Evolutionary conservation across 352 stramenopile species (phyloP), one percentile per base, ranked within the genome.

Genomic region (Phytophthora pistaciae): DNA sequence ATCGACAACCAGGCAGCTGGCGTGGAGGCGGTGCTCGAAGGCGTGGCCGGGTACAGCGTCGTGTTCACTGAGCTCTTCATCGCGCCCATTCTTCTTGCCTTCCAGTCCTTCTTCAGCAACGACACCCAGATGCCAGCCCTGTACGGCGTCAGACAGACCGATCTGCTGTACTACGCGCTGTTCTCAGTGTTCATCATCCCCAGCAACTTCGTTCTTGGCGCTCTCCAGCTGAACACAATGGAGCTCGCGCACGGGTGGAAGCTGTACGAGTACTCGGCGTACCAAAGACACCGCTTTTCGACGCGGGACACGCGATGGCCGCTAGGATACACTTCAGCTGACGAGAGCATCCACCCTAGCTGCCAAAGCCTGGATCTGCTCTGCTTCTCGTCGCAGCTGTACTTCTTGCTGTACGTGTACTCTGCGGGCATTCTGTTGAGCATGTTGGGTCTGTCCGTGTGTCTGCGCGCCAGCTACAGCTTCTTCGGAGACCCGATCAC

Each of bases 261-360:
- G 74, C 86, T 99, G 10, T 99, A 98, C 82, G 97, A 99, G 79
- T 99, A 99, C 78, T 84, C 99, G 6, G 92, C 91, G 38, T 99
- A 99, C 74, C 94, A 99, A 69, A 84, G 96, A 61, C 98, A 99
- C 73, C 88, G 97, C 31, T 99, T 99, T 75, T 82, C 80, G 13
- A 97, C 98, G 33, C 88, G 97, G 18, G 91, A 99, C 38, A 83
- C 95, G 42, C 87, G 93, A 7, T 99, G 97, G 97, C 96, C 96
- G 64, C 91, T 99, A 54, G 75, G 83, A 14, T 68, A 90, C 42
- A 83, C 91, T 2, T 1, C 66, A 38, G 46, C 70, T 2, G 97
- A 99, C 69, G 95, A 98, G 80, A 98, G 91, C 70, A 90, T 99
- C 29, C 85, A 97, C 31, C 87, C 91, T 27, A 90, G 87, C 52